Evolutionary conservation across 108 stramenopile genomes (phyloP).

Genomic region (Skeletonema marinoi): DNA sequence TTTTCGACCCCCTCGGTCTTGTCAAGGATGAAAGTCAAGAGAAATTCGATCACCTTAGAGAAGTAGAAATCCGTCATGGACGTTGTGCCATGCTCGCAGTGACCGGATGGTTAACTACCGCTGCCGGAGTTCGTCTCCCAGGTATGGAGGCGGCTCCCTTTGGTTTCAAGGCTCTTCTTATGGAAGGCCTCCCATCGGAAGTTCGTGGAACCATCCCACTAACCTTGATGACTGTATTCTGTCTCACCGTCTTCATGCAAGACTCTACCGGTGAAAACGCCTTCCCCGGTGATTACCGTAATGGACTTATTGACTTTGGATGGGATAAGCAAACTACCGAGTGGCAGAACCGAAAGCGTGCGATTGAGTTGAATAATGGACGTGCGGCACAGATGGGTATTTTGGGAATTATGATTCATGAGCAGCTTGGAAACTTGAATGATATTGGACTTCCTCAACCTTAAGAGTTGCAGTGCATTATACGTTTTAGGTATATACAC

Average conservation of each 20-base stretch:
- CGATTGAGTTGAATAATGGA: conserved; percentile 85
- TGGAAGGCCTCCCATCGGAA: conserved; percentile 6
- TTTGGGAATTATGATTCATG: conserved; percentile 66
- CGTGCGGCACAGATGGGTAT: conserved; percentile 89
- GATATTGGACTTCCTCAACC: conserved; percentile 27
- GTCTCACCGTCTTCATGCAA: conserved; percentile 76
- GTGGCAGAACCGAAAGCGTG: conserved; percentile 49
- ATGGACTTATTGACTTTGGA: conserved; percentile 48
- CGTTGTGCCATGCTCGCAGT: conserved; percentile 66
- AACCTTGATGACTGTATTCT: conserved; percentile 43
- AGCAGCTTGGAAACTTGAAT: conserved; percentile 52
- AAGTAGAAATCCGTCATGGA: conserved; percentile 74
- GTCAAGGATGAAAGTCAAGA: conserved; percentile 10
- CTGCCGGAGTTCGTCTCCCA: conserved; percentile 25
- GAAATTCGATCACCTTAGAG: conserved; percentile 43
- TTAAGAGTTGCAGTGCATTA: not conserved
- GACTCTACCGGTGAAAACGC: conserved; percentile 65
- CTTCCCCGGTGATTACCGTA: conserved; percentile 59
- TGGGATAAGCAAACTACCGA: conserved; percentile 43
- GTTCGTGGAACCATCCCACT: conserved; percentile 27
- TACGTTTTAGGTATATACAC: not conserved
- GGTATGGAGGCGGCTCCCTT: conserved; percentile 26
- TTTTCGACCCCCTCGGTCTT: conserved; percentile 15
- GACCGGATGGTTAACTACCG: conserved; percentile 31
- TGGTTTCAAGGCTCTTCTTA: conserved; percentile 25